These are phyloP conservation scores for Herpetomonas samuelpessoai DNA, from an alignment of 208 protist genomes.

Conservation along the genomic window DNA sequence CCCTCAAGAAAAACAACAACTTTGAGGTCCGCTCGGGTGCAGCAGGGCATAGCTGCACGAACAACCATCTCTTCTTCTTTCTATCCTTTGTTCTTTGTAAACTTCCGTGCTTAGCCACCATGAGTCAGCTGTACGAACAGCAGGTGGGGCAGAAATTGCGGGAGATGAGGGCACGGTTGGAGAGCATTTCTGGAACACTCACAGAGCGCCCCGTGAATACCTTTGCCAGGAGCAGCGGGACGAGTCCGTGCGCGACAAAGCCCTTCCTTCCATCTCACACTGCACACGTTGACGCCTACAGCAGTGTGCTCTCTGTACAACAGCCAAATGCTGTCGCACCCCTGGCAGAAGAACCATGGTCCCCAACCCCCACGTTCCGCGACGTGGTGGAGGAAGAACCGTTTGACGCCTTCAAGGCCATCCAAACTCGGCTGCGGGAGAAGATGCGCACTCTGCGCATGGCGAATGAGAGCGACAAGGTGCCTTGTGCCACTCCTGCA, in stretches of 20 bases:
- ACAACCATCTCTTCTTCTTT: constrained; percentile 13
- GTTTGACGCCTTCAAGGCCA: constrained; percentile 53
- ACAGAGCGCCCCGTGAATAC: neutral
- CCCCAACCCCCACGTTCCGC: neutral
- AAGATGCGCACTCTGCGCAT: constrained; percentile 45
- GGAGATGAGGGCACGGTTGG: neutral
- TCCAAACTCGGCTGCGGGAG: constrained; percentile 50
- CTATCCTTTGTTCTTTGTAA: too few relatives aligned
- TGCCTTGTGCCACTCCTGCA: too few relatives aligned
- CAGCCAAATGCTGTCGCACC: too few relatives aligned
- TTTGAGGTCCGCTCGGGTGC: neutral
- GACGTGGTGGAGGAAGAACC: neutral
- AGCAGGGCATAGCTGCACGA: neutral
- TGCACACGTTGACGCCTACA: too few relatives aligned
- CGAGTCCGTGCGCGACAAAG: too few relatives aligned
- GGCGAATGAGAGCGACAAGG: too few relatives aligned
- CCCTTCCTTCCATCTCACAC: too few relatives aligned
- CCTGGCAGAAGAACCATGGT: too few relatives aligned
- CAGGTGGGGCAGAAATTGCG: neutral
- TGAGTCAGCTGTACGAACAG: neutral
- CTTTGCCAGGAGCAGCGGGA: too few relatives aligned
- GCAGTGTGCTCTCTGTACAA: too few relatives aligned
- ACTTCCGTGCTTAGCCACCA: too few relatives aligned
- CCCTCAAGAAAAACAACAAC: neutral
- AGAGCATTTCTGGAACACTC: neutral